These are phyloP conservation scores for Dendrocalamus sinicus DNA, from an alignment of 176 grass and related monocot species.

Conservation along the genomic window DNA sequence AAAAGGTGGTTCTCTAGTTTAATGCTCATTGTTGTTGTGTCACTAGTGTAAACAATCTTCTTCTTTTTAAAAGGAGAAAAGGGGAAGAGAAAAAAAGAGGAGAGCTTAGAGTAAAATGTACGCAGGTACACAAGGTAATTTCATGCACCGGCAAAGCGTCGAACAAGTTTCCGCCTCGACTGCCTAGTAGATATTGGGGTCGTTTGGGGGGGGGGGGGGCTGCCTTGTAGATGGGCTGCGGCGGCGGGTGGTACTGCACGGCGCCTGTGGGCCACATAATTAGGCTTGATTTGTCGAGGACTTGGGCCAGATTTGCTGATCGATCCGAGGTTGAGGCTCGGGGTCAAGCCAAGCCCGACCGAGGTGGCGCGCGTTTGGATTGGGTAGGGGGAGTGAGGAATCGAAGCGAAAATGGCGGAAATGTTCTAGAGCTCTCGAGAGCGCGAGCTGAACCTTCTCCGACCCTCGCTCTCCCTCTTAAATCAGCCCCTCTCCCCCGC, in stretches of 20 bases:
- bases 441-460: conserved; percentile 21
- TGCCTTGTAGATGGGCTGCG: neutral
- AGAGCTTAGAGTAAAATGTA: neutral
- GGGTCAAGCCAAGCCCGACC: neutral
- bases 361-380: no score
- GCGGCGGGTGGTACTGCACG: neutral
- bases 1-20: no score
- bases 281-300: neutral
- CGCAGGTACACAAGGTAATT: neutral
- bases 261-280: neutral
- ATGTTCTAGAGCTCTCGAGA: conserved; percentile 30
- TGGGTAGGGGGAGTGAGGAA: no score
- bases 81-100: no score
- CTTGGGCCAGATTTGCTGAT: neutral
- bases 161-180: neutral
- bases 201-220: no score
- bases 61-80: no score
- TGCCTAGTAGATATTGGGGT: no score
- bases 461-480: neutral
- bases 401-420: neutral
- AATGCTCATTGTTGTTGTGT: neutral
- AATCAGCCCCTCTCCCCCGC: neutral
- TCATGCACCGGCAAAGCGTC: neutral
- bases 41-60: neutral
- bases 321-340: neutral